Conservation (phyloP, 2,329 filamentous ascomycete species). For the Proliferodiscus dingleyae region DNA sequence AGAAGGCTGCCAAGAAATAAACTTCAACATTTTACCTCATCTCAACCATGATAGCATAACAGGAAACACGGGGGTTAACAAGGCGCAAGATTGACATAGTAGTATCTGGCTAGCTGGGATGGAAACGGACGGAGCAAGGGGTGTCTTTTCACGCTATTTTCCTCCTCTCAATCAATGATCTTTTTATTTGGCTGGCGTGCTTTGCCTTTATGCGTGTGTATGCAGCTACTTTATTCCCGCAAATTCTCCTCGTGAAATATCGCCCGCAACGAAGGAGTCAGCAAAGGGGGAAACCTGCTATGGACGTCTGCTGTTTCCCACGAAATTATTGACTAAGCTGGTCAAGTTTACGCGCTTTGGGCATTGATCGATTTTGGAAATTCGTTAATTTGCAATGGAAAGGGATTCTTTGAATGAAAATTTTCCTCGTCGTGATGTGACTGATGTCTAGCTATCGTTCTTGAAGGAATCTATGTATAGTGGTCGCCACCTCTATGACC, state of each 20-base stretch:
- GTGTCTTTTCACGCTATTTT: not conserved
- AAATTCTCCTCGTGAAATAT: not conserved
- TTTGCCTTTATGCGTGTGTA: not conserved
- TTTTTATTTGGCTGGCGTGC: not conserved
- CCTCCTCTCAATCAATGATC: not conserved
- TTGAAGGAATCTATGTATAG: no score
- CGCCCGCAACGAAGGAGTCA: not conserved
- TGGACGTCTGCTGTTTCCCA: no score
- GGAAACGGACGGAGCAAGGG: not conserved
- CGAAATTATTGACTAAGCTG: not conserved
- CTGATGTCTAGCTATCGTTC: no score
- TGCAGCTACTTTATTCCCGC: not conserved
- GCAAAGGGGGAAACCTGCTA: no score
- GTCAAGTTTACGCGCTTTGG: not conserved
- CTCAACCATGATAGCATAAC: not conserved
- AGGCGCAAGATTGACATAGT: slow-evolving; percentile 5
- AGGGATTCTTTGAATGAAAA: no score
- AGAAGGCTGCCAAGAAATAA: slow-evolving; percentile 27
- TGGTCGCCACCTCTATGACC: no score
- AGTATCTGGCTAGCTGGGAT: not conserved
- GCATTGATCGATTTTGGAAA: not conserved
- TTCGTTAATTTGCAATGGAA: no score
- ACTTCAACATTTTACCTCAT: slow-evolving; percentile 5
- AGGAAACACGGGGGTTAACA: slow-evolving; percentile 3
- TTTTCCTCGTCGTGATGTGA: no score